These are phyloP conservation scores for Fusarium sp. DNA, from an alignment of 2,329 filamentous ascomycete genomes.

Conservation along the genomic window DNA sequence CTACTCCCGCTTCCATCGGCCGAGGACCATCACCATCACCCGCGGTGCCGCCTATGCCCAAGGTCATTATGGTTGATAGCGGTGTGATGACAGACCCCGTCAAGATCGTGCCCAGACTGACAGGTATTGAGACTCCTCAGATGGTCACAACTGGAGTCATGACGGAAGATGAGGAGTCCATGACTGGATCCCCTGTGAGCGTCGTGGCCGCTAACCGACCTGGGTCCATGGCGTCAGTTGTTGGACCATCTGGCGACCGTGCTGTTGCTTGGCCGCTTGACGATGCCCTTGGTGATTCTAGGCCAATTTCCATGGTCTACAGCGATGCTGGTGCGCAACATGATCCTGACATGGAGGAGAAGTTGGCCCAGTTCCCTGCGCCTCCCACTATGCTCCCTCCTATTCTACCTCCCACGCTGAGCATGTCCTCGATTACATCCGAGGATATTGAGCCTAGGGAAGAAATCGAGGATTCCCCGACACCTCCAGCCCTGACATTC, in stretches of 20 bases:
- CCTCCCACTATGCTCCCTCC: conserved; percentile 62
- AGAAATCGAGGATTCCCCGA: conserved; percentile 53
- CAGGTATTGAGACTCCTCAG: conserved; percentile 21
- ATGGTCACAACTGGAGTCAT: conserved; percentile 23
- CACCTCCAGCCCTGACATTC: conserved; percentile 54
- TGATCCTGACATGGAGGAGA: conserved; percentile 65
- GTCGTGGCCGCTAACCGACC: conserved; percentile 54
- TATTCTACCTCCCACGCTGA: conserved; percentile 56
- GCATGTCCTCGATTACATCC: conserved; percentile 61
- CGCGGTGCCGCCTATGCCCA: conserved; percentile 65
- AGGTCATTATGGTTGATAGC: conserved; percentile 71
- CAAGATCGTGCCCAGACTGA: conserved; percentile 51
- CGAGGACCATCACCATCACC: conserved; percentile 63
- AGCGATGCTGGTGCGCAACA: conserved; percentile 69
- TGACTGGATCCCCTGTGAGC: conserved; percentile 47
- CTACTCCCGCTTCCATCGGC: conserved; percentile 65
- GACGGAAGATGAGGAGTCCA: conserved; percentile 36
- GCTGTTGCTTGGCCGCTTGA: conserved; percentile 47
- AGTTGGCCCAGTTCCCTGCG: conserved; percentile 68
- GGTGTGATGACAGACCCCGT: conserved; percentile 74
- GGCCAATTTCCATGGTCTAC: conserved; percentile 66
- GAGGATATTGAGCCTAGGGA: conserved; percentile 62
- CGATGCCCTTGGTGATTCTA: conserved; percentile 50
- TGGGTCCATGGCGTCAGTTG: conserved; percentile 60
- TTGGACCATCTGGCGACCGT: conserved; percentile 50